phyloP scores from a whole-genome alignment of 345 rosid species.

The Moricandia moricandioides region DNA sequence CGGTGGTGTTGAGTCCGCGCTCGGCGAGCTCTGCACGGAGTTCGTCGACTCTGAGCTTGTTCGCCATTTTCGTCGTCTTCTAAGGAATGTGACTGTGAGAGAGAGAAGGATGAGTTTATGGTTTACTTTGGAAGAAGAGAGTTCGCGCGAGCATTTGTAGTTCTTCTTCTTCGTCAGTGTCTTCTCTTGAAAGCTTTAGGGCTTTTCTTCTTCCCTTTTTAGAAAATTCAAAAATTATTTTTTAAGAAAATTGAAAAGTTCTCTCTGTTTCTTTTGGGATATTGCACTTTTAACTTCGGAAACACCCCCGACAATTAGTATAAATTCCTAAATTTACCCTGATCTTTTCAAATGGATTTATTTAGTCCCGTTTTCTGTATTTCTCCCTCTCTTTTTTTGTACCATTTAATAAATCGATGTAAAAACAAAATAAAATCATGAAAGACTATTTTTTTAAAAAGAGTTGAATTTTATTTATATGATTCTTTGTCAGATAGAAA shows the following conservation, averaged over 20 bases:
- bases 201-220: conserved; percentile 8
- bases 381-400: not conserved
- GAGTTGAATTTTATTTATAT: not conserved
- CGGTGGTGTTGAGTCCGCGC: conserved; percentile 64
- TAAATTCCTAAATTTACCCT: not conserved
- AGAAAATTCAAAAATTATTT: not conserved
- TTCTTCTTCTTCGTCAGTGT: conserved; percentile 8
- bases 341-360: not conserved
- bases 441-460: not conserved
- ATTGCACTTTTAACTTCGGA: not conserved
- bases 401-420: not conserved
- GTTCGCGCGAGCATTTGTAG: conserved; percentile 30
- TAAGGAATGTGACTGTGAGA: not conserved
- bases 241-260: conserved; percentile 1
- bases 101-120: not conserved
- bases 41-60: conserved; percentile 60
- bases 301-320: not conserved
- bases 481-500: not conserved
- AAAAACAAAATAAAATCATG: not conserved
- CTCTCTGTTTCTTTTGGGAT: not conserved
- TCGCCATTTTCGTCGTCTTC: conserved; percentile 43
- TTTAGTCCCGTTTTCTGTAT: not conserved
- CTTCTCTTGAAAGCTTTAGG: conserved; percentile 36
- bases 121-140: not conserved
- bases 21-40: conserved; percentile 63